Conservation (phyloP, 805 yeast genomes). For the Candida parachauliodes region DNA sequence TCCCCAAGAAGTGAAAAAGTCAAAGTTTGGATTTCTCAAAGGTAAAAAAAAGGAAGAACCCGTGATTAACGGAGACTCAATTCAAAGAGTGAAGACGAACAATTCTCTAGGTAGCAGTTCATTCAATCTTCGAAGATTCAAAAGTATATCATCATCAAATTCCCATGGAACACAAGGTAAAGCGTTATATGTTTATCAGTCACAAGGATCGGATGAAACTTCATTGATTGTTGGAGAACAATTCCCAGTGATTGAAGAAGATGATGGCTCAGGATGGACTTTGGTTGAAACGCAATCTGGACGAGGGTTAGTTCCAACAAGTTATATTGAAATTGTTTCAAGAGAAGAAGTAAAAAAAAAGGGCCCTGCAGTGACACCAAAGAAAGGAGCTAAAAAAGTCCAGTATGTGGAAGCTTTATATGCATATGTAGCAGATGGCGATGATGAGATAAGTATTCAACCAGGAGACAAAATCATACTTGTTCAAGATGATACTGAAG, state of each 20-base stretch:
- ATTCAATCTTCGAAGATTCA: constrained; percentile 35
- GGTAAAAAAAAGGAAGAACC: constrained; percentile 13
- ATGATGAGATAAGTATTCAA: constrained; percentile 68
- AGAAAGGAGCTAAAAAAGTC: constrained; percentile 64
- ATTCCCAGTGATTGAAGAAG: constrained; percentile 56
- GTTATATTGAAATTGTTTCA: constrained; percentile 55
- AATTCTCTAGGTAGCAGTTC: constrained; percentile 30
- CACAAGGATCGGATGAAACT: constrained; percentile 75
- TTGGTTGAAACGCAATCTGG: constrained; percentile 44
- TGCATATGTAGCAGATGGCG: constrained; percentile 74
- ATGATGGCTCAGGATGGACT: constrained; percentile 96
- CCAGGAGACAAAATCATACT: constrained; percentile 75
- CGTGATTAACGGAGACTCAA: constrained; percentile 1
- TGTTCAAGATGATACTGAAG: constrained; percentile 52
- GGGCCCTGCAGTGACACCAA: constrained; percentile 81
- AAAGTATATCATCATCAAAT: constrained; percentile 21
- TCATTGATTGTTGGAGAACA: constrained; percentile 57
- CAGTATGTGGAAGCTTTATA: constrained; percentile 66
- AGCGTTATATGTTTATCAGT: constrained; percentile 64
- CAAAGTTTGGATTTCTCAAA: constrained; percentile 54
- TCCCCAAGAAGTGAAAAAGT: constrained; percentile 50
- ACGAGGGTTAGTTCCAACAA: constrained; percentile 80
- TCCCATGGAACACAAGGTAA: constrained; percentile 16
- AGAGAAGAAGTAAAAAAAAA: constrained; percentile 34
- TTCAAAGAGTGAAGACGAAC: constrained; percentile 30